Percentiles rank a stretch among this genome's conserved stretches.
Evolutionary conservation across 768 basidiomycete genomes (phyloP).

Genomic region (Auricularia cornea): DNA sequence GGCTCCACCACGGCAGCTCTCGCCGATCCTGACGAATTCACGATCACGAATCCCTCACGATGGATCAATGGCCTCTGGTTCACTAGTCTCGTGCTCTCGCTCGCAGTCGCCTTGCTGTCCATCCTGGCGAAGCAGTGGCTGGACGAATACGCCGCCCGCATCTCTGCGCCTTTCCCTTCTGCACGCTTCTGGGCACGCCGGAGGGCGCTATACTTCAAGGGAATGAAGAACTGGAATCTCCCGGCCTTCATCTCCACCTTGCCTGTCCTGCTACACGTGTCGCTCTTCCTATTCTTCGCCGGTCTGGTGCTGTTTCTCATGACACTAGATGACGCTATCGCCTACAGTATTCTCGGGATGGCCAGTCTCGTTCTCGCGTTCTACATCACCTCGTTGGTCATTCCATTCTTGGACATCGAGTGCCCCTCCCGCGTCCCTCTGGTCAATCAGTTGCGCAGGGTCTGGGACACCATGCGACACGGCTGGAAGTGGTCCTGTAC

Average conservation of each 20-base stretch:
- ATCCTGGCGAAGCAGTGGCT: slow-evolving; percentile 5
- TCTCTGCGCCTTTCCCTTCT: neutral
- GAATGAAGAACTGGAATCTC: neutral
- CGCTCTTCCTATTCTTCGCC: slow-evolving; percentile 1
- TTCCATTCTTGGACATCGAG: neutral
- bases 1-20: neutral
- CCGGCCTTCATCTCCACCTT: neutral
- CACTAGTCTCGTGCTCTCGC: neutral
- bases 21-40: neutral
- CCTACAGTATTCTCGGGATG: neutral
- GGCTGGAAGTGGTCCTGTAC: no score
- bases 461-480: no score
- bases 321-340: neutral
- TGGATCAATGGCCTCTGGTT: slow-evolving; percentile 2
- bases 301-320: slow-evolving; percentile 3
- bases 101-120: neutral
- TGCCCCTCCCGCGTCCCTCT: neutral
- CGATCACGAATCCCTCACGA: neutral
- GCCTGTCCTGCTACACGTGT: neutral
- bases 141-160: neutral
- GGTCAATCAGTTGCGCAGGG: neutral
- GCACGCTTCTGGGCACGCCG: neutral
- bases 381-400: neutral
- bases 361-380: neutral
- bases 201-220: neutral